phyloP scores from a whole-genome alignment of 495 filamentous ascomycete species.

The Chaetomium tenue region DNA sequence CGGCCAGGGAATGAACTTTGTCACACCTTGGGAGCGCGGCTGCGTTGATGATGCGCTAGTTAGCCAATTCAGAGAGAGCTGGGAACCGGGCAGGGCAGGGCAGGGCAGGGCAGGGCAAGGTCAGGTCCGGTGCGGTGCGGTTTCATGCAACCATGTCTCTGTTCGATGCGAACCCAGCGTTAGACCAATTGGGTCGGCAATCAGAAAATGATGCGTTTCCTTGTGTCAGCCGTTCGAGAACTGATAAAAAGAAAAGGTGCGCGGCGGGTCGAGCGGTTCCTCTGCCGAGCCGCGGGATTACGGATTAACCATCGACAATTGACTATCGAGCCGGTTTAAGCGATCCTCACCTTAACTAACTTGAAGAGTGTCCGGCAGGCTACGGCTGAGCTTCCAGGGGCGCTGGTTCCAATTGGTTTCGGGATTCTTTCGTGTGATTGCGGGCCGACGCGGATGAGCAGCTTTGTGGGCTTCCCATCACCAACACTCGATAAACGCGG shows the following conservation, averaged over 20 bases:
- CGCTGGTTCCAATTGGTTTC: not conserved
- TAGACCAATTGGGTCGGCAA: too few relatives aligned
- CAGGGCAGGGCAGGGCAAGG: too few relatives aligned
- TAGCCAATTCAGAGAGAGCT: too few relatives aligned
- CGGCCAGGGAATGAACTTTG: not conserved
- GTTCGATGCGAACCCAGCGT: too few relatives aligned
- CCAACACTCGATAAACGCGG: not conserved
- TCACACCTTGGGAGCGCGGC: not conserved
- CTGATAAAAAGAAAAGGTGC: not conserved
- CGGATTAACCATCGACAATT: not conserved
- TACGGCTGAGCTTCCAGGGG: slow-evolving; percentile 2
- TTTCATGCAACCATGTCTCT: too few relatives aligned
- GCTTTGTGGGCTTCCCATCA: not conserved
- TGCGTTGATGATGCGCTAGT: too few relatives aligned
- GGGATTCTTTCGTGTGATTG: not conserved
- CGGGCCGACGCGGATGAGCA: slow-evolving; percentile 7
- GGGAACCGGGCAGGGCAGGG: too few relatives aligned
- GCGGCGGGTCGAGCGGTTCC: not conserved
- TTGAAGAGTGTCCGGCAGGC: slow-evolving; percentile 7
- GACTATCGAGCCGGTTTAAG: slow-evolving; percentile 12
- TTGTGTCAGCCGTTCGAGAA: not conserved
- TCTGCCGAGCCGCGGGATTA: slow-evolving; percentile 7
- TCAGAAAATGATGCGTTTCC: too few relatives aligned
- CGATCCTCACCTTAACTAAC: not conserved
- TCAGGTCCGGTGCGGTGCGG: too few relatives aligned